Evolutionary conservation across 306 rosid species (phyloP), one percentile per base, ranked within the genome.

Genomic region (Boehmeria nivea): DNA sequence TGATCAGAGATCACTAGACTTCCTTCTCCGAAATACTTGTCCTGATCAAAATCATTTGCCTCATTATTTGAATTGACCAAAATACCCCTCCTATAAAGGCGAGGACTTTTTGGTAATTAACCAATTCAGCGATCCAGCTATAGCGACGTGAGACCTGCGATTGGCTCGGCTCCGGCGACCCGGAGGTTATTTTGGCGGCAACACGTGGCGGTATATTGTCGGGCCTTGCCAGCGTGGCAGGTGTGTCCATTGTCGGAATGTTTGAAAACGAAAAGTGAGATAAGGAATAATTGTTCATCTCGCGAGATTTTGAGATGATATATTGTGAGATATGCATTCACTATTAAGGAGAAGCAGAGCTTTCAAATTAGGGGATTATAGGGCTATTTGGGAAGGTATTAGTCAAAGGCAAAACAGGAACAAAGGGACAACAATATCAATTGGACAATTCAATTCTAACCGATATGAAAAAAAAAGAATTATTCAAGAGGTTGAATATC

Each of bases 11-110:
- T n/a, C 38, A 46, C 63, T 37, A 62, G 60, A 12, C 56, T 75
- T 81, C 69, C 91, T 85, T 80, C 83, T 12, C 51, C 74, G 13
- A 74, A 76, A 66, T 76, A 89, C 95, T 85, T 81, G 89, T 76
- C 93, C 45, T 36, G 55, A n/a, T n/a, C n/a, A n/a, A 58, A 72
- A 86, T 79, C 60, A 83, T 81, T 68, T 6, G 38, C 16, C 42
- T 22, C 64, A 65, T 72, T 64, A 76, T 20, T 18, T 37, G 1
- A 55, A 76, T 53, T 77, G 40, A 58, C 74, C 18, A 34, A 65
- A 65, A 47, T 17, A 2, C 58, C 79, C 73, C 34, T 18, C 73
- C 38, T 14, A 10, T 19, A 31, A 31, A 25, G 4, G 31, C 15
- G 65, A 53, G 76, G 67, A 34, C 25, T 3, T 9, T 65, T 13